Conservation (phyloP, 495 filamentous ascomycete species). For the Penicillium malachiteum region DNA sequence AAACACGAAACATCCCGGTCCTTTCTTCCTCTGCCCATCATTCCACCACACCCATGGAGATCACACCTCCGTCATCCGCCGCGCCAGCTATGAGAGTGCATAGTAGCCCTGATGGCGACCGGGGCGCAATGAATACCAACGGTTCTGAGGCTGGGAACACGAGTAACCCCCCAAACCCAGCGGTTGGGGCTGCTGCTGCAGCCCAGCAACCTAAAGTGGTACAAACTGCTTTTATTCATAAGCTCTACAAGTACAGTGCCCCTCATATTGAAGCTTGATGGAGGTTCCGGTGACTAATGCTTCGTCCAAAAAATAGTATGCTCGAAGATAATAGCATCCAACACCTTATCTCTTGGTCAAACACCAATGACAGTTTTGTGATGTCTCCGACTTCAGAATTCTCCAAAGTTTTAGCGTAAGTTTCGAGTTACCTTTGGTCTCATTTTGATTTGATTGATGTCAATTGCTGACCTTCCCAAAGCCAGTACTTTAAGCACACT, state of each 20-base stretch:
- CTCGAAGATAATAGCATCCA: constrained; percentile 90
- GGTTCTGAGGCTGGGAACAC: constrained; percentile 38
- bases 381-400: constrained; percentile 98
- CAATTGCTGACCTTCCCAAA: constrained; percentile 35
- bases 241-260: constrained; percentile 83
- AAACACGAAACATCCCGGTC: constrained; percentile 47
- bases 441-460: not conserved
- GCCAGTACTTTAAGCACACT: constrained; percentile 98
- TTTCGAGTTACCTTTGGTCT: constrained; percentile 14
- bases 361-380: constrained; percentile 91
- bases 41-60: constrained; percentile 48
- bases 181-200: constrained; percentile 69
- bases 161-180: constrained; percentile 45
- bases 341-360: constrained; percentile 95
- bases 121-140: constrained; percentile 41
- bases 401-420: constrained; percentile 96
- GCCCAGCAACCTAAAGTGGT: constrained; percentile 96
- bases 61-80: constrained; percentile 46
- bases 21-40: constrained; percentile 41
- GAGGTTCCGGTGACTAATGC: not conserved
- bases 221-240: constrained; percentile 99
- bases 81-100: constrained; percentile 41
- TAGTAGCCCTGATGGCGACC: constrained; percentile 49
- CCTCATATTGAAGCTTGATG: constrained; percentile 22
- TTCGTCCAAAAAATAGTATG: constrained; percentile 63